phyloP scores from a whole-genome alignment of 345 rosid species.

The Cochlearia excelsa region DNA sequence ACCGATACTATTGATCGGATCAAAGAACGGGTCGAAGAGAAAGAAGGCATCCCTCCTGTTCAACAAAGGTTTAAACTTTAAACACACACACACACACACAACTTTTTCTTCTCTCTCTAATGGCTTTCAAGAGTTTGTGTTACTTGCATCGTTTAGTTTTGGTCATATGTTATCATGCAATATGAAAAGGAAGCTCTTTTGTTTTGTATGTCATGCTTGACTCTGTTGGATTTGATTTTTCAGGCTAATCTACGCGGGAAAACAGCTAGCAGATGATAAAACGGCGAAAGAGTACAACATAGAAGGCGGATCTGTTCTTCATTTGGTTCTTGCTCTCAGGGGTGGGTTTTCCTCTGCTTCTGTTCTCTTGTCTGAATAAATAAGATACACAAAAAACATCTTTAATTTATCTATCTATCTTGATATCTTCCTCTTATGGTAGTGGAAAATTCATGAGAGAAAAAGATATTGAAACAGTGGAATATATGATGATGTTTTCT shows the following conservation, averaged over 20 bases:
- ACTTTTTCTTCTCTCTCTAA: background rate
- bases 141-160: no score
- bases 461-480: no score
- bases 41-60: constrained; percentile 97
- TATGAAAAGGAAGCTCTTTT: no score
- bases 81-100: background rate
- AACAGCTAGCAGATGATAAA: constrained; percentile 95
- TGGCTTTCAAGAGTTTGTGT: background rate
- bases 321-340: constrained; percentile 93
- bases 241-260: constrained; percentile 93
- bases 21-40: constrained; percentile 94
- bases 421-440: no score
- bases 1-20: constrained; percentile 93
- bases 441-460: no score
- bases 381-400: constrained; percentile 4
- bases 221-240: background rate
- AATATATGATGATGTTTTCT: no score
- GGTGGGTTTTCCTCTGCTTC: constrained; percentile 47
- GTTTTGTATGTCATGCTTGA: no score
- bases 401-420: background rate
- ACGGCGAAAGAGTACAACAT: constrained; percentile 88
- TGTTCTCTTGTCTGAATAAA: constrained; percentile 9
- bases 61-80: constrained; percentile 70
- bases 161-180: no score
- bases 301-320: constrained; percentile 97